These are phyloP conservation scores for Fulvia fulva DNA, from an alignment of 2,329 filamentous ascomycete species.

Conservation along the genomic window DNA sequence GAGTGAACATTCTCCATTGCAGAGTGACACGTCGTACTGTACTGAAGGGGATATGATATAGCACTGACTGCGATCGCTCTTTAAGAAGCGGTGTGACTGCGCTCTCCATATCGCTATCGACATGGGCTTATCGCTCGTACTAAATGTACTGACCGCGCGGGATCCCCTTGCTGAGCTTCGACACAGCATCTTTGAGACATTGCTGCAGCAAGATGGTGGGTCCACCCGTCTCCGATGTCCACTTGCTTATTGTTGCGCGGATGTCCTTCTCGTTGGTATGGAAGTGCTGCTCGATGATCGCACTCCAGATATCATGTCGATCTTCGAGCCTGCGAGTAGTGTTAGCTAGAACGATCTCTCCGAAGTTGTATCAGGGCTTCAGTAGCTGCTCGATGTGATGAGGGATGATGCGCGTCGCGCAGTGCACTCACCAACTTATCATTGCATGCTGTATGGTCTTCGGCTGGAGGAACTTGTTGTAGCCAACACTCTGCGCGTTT, in stretches of 20 bases:
- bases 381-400: no score
- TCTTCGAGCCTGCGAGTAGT: no score
- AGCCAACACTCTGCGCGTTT: conserved; percentile 19
- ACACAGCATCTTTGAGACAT: neutral
- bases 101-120: no score
- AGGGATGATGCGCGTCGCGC: neutral
- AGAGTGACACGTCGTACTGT: no score
- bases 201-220: neutral
- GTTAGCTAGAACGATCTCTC: neutral
- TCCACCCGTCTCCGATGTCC: neutral
- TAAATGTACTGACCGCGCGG: no score
- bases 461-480: conserved; percentile 28
- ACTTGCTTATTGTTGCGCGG: conserved; percentile 7
- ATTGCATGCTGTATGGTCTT: conserved; percentile 34
- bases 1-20: no score
- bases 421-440: conserved; percentile 29
- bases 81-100: no score
- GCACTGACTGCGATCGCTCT: no score
- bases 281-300: conserved; percentile 15
- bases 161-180: neutral
- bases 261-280: conserved; percentile 6
- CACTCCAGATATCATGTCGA: conserved; percentile 14
- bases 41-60: no score
- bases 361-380: neutral
- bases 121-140: no score